A percentile compares a stretch with the other conserved stretches of the same genome.
phyloP scores from a whole-genome alignment of 108 stramenopile species.

The Skeletonema tropicum region DNA sequence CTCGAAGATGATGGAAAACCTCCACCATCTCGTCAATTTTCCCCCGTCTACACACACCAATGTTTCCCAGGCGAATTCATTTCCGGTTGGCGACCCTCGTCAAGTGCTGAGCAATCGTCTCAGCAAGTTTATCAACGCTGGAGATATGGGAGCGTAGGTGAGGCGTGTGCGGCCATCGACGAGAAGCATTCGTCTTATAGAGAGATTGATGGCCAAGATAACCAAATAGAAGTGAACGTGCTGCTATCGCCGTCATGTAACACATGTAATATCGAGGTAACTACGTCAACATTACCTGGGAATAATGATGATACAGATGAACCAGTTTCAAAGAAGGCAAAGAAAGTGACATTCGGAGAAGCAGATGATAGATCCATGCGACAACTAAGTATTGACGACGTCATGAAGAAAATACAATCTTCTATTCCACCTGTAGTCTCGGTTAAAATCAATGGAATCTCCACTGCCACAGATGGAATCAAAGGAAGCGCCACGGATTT shows the following conservation, averaged over 20 bases:
- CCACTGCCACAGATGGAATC: background rate
- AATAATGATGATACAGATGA: background rate
- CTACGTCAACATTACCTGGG: no score
- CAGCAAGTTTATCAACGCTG: slow-evolving; percentile 23
- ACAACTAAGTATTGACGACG: slow-evolving; percentile 13
- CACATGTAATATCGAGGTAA: slow-evolving; percentile 33
- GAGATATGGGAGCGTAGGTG: slow-evolving; percentile 10
- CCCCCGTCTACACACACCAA: slow-evolving; percentile 85
- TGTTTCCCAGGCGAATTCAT: slow-evolving; percentile 61
- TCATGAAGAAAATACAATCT: slow-evolving; percentile 25
- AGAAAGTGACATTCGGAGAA: slow-evolving; percentile 4
- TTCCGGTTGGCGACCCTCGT: slow-evolving; percentile 62
- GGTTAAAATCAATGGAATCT: background rate
- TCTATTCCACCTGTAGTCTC: slow-evolving; percentile 32
- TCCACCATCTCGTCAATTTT: slow-evolving; percentile 38
- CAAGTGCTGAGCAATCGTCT: slow-evolving; percentile 35
- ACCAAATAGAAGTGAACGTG: slow-evolving; percentile 28
- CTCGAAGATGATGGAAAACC: background rate
- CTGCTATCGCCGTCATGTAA: slow-evolving; percentile 30
- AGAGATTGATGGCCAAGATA: background rate
- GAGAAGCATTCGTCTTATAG: slow-evolving; percentile 24
- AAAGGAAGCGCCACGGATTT: background rate
- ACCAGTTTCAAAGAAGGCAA: slow-evolving; percentile 26
- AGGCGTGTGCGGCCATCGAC: background rate
- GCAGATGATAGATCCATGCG: background rate